Conservation (phyloP, 441 rosid species). For the Aquilaria agallochum region DNA sequence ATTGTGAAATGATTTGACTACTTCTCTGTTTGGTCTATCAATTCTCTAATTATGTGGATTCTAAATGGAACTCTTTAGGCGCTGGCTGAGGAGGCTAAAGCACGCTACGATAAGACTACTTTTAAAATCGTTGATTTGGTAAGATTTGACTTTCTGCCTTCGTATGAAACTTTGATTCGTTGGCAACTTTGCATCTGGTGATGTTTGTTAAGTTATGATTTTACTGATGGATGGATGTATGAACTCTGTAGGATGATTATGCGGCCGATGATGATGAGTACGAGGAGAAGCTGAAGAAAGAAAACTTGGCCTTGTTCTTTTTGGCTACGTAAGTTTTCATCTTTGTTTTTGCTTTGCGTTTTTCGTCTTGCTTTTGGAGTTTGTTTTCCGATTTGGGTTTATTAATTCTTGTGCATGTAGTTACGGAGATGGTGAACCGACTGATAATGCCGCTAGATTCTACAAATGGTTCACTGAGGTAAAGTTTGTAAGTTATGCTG, state of each 20-base stretch:
- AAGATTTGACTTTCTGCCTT: constrained; percentile 4
- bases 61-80: constrained; percentile 38
- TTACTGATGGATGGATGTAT: background rate
- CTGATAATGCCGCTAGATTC: constrained; percentile 98
- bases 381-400: constrained; percentile 14
- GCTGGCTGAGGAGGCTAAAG: constrained; percentile 84
- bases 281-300: constrained; percentile 84
- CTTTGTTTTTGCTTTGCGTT: background rate
- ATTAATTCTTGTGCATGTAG: constrained; percentile 26
- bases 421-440: constrained; percentile 99
- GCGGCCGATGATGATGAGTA: constrained; percentile 95
- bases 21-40: background rate
- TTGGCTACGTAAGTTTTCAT: constrained; percentile 78
- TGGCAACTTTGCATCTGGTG: background rate
- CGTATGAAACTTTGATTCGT: background rate
- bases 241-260: constrained; percentile 71
- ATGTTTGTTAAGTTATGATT: background rate
- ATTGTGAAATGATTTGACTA: no score
- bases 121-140: constrained; percentile 90
- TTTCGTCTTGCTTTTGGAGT: background rate
- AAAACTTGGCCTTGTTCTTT: constrained; percentile 72
- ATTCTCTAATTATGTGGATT: background rate
- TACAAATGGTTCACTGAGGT: constrained; percentile 98
- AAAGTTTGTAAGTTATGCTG: constrained; percentile 15
- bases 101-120: constrained; percentile 75